Conservation (phyloP, 306 rosid genomes). For the Castanea sativa region DNA sequence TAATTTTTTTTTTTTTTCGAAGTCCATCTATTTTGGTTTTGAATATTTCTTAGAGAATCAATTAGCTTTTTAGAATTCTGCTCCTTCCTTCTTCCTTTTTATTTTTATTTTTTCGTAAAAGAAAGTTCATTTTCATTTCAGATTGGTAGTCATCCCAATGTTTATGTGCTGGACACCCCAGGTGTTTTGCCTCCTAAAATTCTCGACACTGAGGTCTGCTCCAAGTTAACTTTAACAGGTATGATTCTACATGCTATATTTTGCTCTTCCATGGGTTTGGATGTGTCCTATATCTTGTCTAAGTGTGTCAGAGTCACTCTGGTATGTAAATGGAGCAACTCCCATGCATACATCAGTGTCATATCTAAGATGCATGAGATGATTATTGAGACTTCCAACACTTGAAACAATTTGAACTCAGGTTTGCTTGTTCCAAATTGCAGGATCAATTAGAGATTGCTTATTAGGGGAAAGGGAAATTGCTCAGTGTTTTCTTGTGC, state of each 20-base stretch:
- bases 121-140: too few species aligned
- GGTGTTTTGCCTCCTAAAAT: too few species aligned
- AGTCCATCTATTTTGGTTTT: background rate
- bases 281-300: background rate
- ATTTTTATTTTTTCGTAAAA: too few species aligned
- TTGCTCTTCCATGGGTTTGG: conserved; percentile 17
- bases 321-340: background rate
- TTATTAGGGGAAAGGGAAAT: conserved; percentile 48
- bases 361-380: background rate
- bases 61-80: background rate
- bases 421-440: conserved; percentile 25
- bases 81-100: background rate
- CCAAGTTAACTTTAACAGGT: conserved; percentile 46
- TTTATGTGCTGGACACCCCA: too few species aligned
- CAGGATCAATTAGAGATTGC: conserved; percentile 60
- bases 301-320: background rate
- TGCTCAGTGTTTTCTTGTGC: conserved; percentile 43
- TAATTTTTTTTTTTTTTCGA: too few species aligned
- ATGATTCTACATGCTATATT: conserved; percentile 1
- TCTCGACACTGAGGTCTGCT: too few species aligned
- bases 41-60: background rate
- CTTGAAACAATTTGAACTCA: background rate
- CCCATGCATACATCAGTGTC: background rate
- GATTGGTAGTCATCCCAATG: too few species aligned
- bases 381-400: conserved; percentile 8